Evolutionary conservation across 2,329 filamentous ascomycete species (phyloP).

Genomic region (Alternaria atra): DNA sequence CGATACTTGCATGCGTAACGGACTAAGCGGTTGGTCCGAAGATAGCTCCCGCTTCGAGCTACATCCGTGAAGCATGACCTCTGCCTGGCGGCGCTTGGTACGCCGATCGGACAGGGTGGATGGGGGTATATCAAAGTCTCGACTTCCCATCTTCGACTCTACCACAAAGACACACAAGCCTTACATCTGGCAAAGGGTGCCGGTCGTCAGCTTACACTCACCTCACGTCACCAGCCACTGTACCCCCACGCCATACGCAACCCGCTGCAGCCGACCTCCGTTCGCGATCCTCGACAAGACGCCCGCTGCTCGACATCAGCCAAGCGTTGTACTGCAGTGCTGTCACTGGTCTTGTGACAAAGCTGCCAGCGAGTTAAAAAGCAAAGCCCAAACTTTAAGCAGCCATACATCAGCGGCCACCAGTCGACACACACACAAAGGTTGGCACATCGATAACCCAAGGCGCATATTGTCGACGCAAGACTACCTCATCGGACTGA

Average conservation of each 20-base stretch:
- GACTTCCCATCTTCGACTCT: constrained; percentile 25
- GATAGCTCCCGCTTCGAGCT: constrained; percentile 36
- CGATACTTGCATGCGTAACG: constrained; percentile 20
- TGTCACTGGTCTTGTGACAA: constrained; percentile 48
- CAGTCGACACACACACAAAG: constrained; percentile 26
- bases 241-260: constrained; percentile 43
- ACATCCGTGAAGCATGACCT: constrained; percentile 31
- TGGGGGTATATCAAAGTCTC: constrained; percentile 48
- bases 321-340: constrained; percentile 45
- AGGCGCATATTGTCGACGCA: constrained; percentile 26
- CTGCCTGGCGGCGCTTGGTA: constrained; percentile 33
- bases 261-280: constrained; percentile 36
- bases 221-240: constrained; percentile 22
- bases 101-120: constrained; percentile 31
- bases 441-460: constrained; percentile 33
- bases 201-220: constrained; percentile 31
- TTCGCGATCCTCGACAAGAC: constrained; percentile 31
- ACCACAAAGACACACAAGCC: constrained; percentile 5
- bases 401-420: constrained; percentile 36
- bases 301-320: constrained; percentile 29
- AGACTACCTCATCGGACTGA: constrained; percentile 30
- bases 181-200: constrained; percentile 17
- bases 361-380: constrained; percentile 34
- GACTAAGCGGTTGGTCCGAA: constrained; percentile 26
- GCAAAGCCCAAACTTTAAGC: constrained; percentile 29